Percentiles rank a stretch among this genome's conserved stretches.
Evolutionary conservation across 2,329 filamentous ascomycete species (phyloP).

Genomic region (Penicillium carneum): DNA sequence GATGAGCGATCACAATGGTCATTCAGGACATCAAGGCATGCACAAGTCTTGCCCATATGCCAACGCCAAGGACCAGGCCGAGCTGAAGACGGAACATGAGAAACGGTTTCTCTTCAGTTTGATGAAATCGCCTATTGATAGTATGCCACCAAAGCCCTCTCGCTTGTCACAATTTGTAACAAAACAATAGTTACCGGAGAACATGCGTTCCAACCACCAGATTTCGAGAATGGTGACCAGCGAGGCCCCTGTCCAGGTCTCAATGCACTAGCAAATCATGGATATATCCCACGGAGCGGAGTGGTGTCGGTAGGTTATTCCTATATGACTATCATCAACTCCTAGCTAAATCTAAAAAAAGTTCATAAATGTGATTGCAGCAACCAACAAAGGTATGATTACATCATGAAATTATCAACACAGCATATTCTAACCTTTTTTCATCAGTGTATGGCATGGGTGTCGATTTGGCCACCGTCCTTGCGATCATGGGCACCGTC

Average conservation of each 20-base stretch:
- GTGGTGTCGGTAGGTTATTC: constrained; percentile 40
- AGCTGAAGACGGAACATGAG: constrained; percentile 19
- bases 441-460: constrained; percentile 58
- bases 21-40: constrained; percentile 14
- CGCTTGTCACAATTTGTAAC: background rate
- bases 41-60: constrained; percentile 36
- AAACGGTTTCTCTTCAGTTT: constrained; percentile 37
- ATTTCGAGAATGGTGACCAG: constrained; percentile 46
- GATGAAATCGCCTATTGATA: constrained; percentile 37
- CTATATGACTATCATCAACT: rapidly evolving
- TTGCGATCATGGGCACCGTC: constrained; percentile 58
- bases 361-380: constrained; percentile 45
- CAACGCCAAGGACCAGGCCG: constrained; percentile 13
- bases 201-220: constrained; percentile 46
- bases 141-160: constrained; percentile 25
- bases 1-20: constrained; percentile 9
- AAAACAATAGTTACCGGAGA: constrained; percentile 42
- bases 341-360: constrained; percentile 11
- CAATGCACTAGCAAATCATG: constrained; percentile 55
- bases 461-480: constrained; percentile 52
- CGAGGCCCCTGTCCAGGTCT: constrained; percentile 53
- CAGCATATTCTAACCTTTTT: background rate
- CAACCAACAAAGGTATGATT: constrained; percentile 46
- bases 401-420: rapidly evolving
- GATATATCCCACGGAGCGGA: constrained; percentile 53